Evolutionary conservation across 2,329 filamentous ascomycete genomes (phyloP), one percentile per base, ranked within the genome.

Genomic region (Polychaeton citri): DNA sequence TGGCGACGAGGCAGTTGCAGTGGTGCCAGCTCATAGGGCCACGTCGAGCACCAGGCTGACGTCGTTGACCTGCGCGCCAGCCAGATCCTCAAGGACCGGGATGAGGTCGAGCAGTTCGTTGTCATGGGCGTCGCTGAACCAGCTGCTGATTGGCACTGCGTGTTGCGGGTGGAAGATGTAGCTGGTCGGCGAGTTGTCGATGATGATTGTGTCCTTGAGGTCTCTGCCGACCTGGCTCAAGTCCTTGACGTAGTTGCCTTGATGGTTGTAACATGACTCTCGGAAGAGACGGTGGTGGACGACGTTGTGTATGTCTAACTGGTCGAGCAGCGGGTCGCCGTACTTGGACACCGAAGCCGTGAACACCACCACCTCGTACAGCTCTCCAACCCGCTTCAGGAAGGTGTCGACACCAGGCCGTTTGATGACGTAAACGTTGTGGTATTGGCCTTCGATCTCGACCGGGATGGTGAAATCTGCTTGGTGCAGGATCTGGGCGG

Each of bases 111-210:
- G 71, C 43, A 98, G 72, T 70, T 98, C 90, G 63, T 98, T 98
- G 66, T 98, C 90, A 63, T 98, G 90, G 43, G 90, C 90, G 64
- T 98, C 90, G 47, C 87, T 95, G 66, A 98, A 98, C 90, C 90
- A 98, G 70, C 88, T 96, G 73, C 87, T 95, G 65, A 98, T 98
- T 18, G 90, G 90, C 34, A 98, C 88, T 42, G 90, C 90, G 60
- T 98, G 90, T 66, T 98, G 88, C 17, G 90, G 90, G 58, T 98
- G 90, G 72, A 98, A 98, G 53, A 98, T 96, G 67, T 98, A 98
- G 9, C 88, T 96, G 4, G 90, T 98, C 2, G 90, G 90, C 32
- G 90, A 96, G 64, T 98, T 98, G 67, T 98, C 90, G 54, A 98
- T 98, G 59, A 98, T 98, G 57, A 98, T 98, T 15, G 88, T 98